Percentiles rank a stretch among this genome's conserved stretches.
Evolutionary conservation across 1,284 basidiomycete genomes (phyloP).

Genomic region (Rhodotorula mucilaginosa): DNA sequence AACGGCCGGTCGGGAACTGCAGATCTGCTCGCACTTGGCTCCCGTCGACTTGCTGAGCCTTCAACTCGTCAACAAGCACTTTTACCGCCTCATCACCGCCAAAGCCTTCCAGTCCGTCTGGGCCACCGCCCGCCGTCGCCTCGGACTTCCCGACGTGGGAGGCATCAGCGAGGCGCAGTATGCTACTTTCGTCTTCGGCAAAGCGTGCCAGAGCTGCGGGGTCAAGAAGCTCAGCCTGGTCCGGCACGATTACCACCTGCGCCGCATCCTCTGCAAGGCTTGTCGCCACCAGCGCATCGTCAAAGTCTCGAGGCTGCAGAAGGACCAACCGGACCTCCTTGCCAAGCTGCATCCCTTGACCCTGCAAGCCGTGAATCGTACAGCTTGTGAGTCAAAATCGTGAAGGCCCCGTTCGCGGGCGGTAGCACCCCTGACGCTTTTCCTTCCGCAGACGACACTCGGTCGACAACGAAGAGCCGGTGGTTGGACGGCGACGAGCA

Average conservation of each 20-base stretch:
- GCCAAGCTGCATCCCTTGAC: neutral
- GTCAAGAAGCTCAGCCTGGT: neutral
- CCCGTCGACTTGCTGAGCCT: slow-evolving; percentile 23
- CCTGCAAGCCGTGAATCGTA: neutral
- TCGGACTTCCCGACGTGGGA: neutral
- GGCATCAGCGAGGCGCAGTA: slow-evolving; percentile 11
- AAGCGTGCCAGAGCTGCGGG: slow-evolving; percentile 7
- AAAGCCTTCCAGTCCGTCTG: neutral
- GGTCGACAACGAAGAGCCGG: neutral
- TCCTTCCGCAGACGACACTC: neutral
- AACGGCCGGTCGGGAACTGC: neutral
- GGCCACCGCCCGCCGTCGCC: neutral
- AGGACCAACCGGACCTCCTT: neutral
- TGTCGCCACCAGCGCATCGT: neutral
- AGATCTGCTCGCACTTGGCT: slow-evolving; percentile 19
- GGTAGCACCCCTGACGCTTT: neutral
- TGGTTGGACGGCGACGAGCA: neutral
- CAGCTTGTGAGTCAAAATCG: neutral
- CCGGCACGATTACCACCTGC: slow-evolving; percentile 5
- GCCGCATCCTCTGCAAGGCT: neutral
- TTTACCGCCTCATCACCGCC: slow-evolving; percentile 1
- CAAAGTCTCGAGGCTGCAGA: neutral
- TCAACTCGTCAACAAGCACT: slow-evolving; percentile 3
- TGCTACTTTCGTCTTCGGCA: slow-evolving; percentile 4
- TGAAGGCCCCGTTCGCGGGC: neutral